Evolutionary conservation across 305 asterid genomes (phyloP).

Genomic region (Fraxinus angustifolia): DNA sequence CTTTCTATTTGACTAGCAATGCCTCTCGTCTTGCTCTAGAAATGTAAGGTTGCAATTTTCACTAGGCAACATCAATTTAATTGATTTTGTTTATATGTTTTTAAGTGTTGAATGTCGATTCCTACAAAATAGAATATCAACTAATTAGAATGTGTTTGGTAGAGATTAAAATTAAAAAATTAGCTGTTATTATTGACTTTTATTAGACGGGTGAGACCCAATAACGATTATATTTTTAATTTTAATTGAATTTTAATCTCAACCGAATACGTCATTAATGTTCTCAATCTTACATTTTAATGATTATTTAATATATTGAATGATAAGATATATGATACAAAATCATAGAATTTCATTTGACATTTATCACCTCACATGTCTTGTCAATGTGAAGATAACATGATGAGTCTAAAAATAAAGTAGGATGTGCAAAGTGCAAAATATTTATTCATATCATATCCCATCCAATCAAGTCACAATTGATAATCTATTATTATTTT

Average conservation of each 20-base stretch:
- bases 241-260: too few relatives aligned
- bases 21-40: not conserved
- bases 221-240: too few relatives aligned
- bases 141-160: not conserved
- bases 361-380: not conserved
- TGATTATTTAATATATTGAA: not conserved
- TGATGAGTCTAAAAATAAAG: not conserved
- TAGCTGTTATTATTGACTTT: too few relatives aligned
- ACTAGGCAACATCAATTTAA: not conserved
- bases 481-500: not conserved
- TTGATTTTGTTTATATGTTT: not conserved
- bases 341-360: not conserved
- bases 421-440: not conserved
- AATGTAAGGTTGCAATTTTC: not conserved
- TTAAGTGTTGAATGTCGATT: not conserved
- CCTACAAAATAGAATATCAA: not conserved
- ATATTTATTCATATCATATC: not conserved
- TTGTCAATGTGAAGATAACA: not conserved
- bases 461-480: not conserved
- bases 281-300: not conserved
- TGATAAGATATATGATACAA: not conserved
- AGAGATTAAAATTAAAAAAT: too few relatives aligned
- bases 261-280: not conserved
- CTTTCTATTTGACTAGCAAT: not conserved
- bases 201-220: too few relatives aligned